Base-by-base conservation (phyloP, 331 rosid species). In the Quercus tomentella region DNA sequence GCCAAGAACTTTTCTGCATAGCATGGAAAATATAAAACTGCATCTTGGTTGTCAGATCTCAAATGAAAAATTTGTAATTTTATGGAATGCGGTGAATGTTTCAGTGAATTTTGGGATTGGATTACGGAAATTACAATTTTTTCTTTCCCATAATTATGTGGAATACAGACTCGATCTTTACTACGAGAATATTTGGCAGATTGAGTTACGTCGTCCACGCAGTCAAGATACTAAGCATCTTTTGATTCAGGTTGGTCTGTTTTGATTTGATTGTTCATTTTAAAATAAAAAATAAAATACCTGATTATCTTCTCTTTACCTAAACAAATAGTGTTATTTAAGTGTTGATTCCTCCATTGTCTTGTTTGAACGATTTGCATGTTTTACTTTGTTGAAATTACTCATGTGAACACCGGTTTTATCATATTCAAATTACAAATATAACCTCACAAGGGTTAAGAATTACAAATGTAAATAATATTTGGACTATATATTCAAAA, bases 181-280 rank as follows among this genome's bases (percentile, higher is more conserved):
- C 0, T 88, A 91, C 22, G 97, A 92, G 75, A 95, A 90, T 72
- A 79, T 95, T 66, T 92, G 94, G 96, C 92, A 92, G 88, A 86
- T 90, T 43, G 92, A 91, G 85, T 82, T 89, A 56, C 87, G 28
- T 70, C 77, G 22, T 15, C 88, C 91, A 35, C 86, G 18, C 7
- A 86, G 71, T 81, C 76, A n/a, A 70, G 26, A 78, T 79, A 65
- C 80, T 9, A 81, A 77, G 74, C 89, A 89, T 79, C 94, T 95
- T 80, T 73, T 91, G 75, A 81, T 95, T 82, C 98, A 92, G 98
- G 98, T 94, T 79, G 8, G 71, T 78, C 54, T 49, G 1, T 49
- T 49, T 49, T 49, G 54, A 10, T 49, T 49, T 49, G 54, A 10
- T 49, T 49, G 17, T 49, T 49, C n/a, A 55, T 28, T 26, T 9